Conservation (phyloP, 1,284 basidiomycete species). For the Spongiforma sp. region DNA sequence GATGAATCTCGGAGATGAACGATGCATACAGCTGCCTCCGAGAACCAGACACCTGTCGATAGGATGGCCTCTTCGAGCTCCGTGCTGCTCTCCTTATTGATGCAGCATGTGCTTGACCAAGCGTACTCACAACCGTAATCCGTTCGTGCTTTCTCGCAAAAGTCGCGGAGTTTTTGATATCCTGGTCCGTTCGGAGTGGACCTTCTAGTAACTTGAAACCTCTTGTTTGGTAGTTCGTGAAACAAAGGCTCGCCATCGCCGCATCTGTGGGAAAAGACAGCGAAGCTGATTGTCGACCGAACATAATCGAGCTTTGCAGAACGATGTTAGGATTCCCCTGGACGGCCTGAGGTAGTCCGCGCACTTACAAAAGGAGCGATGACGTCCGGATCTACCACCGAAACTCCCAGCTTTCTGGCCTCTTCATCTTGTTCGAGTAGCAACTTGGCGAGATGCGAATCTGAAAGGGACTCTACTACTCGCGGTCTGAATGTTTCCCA, state of each 20-base stretch:
- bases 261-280: conserved; percentile 30
- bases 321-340: conserved; percentile 8
- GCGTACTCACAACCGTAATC: conserved; percentile 35
- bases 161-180: conserved; percentile 31
- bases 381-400: conserved; percentile 31
- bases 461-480: conserved; percentile 27
- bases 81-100: conserved; percentile 33
- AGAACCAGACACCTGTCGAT: conserved; percentile 31
- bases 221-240: conserved; percentile 25
- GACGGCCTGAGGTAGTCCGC: neutral
- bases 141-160: conserved; percentile 30
- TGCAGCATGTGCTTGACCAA: conserved; percentile 37
- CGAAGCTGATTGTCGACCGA: conserved; percentile 26
- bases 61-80: conserved; percentile 33
- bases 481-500: conserved; percentile 30
- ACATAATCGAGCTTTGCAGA: conserved; percentile 25
- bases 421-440: conserved; percentile 33
- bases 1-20: conserved; percentile 26
- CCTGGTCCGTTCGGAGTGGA: conserved; percentile 27
- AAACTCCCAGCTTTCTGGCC: conserved; percentile 27
- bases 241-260: conserved; percentile 24
- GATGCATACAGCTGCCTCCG: conserved; percentile 30
- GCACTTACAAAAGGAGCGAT: conserved; percentile 26
- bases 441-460: conserved; percentile 28
- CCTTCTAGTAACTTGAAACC: conserved; percentile 17